phyloP scores from a whole-genome alignment of 805 yeast species.

The Kluyveromyces siamensis region DNA sequence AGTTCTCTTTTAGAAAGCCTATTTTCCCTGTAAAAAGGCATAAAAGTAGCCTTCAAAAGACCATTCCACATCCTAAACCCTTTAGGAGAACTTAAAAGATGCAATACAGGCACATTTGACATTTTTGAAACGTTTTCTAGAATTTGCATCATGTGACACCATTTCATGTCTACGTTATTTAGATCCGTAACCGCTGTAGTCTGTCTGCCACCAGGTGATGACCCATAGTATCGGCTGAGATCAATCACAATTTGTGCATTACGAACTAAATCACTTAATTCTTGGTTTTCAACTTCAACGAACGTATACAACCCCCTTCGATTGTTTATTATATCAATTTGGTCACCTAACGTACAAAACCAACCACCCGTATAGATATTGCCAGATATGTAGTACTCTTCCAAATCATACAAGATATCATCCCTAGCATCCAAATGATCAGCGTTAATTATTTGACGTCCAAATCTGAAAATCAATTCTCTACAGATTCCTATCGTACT shows the following conservation, averaged over 20 bases:
- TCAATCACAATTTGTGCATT: background rate
- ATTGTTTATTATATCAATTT: background rate
- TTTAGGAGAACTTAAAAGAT: background rate
- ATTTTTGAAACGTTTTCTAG: background rate
- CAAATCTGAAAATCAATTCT: conserved; percentile 1
- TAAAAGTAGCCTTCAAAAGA: background rate
- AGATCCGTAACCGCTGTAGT: background rate
- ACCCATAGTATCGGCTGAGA: background rate
- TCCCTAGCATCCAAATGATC: background rate
- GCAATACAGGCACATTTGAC: background rate
- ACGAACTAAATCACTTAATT: background rate
- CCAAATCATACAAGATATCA: background rate
- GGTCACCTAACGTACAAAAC: background rate
- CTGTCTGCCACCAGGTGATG: background rate
- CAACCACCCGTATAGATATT: background rate
- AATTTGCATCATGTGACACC: background rate
- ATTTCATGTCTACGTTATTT: background rate
- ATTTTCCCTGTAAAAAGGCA: background rate
- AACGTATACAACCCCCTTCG: background rate
- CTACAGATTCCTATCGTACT: conserved; percentile 1
- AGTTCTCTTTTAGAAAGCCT: background rate
- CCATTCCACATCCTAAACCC: background rate
- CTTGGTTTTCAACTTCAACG: background rate
- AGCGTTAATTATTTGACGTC: background rate
- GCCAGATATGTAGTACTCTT: background rate